These are phyloP conservation scores for Lizonia empirigonia DNA, from an alignment of 2,329 filamentous ascomycete species.

Conservation along the genomic window DNA sequence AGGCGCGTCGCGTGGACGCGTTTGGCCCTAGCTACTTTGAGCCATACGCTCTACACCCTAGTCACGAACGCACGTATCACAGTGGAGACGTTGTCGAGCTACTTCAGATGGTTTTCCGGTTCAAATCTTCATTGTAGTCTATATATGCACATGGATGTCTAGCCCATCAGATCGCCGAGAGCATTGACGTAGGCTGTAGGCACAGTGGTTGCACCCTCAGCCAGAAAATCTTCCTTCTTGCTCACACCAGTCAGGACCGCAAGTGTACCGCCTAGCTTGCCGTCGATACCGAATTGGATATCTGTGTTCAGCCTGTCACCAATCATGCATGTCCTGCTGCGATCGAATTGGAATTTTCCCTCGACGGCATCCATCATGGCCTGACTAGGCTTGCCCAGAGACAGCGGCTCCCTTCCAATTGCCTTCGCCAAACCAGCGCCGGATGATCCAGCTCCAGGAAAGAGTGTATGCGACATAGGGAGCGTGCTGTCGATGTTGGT, in stretches of 20 bases:
- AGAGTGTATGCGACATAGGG: conserved; percentile 79
- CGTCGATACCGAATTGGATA: conserved; percentile 92
- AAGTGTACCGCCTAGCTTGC: conserved; percentile 86
- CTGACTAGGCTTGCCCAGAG: conserved; percentile 92
- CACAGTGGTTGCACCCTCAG: conserved; percentile 68
- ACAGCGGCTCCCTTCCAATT: conserved; percentile 68
- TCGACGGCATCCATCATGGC: conserved; percentile 99
- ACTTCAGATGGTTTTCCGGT: neutral
- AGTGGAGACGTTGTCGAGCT: neutral
- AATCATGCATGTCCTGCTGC: conserved; percentile 88
- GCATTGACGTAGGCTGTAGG: conserved; percentile 85
- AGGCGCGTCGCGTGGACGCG: conserved; percentile 32
- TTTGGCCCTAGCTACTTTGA: conserved; percentile 16
- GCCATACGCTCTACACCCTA: conserved; percentile 6
- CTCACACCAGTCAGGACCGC: conserved; percentile 89
- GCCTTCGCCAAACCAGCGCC: conserved; percentile 75
- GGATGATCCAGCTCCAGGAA: conserved; percentile 88
- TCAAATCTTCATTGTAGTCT: neutral
- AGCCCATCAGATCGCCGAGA: conserved; percentile 72
- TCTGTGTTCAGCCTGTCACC: conserved; percentile 94
- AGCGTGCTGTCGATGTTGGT: conserved; percentile 93
- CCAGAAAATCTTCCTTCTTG: conserved; percentile 82
- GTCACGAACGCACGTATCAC: neutral
- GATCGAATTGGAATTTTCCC: conserved; percentile 89
- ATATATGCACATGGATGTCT: neutral